These are phyloP conservation scores for Brassica cretica DNA, from an alignment of 345 rosid species.

Conservation along the genomic window DNA sequence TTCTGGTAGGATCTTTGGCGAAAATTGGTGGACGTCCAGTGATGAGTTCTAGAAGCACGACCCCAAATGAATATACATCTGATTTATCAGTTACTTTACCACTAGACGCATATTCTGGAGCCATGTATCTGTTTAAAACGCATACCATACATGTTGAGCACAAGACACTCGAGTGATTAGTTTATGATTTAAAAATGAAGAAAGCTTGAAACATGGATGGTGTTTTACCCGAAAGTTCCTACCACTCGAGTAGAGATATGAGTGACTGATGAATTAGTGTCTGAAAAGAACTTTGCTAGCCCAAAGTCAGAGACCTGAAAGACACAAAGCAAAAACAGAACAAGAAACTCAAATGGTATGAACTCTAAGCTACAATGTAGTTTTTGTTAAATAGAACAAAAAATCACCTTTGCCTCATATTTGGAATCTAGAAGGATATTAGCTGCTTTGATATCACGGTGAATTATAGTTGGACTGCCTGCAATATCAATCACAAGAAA, in stretches of 20 bases:
- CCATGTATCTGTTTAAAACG: conserved; percentile 57
- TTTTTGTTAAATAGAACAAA: not conserved
- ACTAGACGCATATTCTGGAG: conserved; percentile 84
- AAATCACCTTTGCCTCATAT: conserved; percentile 73
- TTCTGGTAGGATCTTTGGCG: conserved; percentile 43
- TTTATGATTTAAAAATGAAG: not conserved
- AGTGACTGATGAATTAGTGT: conserved; percentile 46
- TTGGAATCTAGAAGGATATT: conserved; percentile 76
- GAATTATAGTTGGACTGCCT: conserved; percentile 86
- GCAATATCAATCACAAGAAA: conserved; percentile 15
- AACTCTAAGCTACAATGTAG: not conserved
- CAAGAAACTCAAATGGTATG: not conserved
- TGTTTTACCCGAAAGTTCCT: conserved; percentile 78
- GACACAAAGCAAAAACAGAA: not conserved
- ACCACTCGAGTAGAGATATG: conserved; percentile 80
- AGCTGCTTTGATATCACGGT: conserved; percentile 83
- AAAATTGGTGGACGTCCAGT: conserved; percentile 65
- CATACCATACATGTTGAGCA: not conserved
- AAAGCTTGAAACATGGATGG: conserved; percentile 6
- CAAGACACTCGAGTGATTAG: not conserved
- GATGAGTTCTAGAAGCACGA: conserved; percentile 76
- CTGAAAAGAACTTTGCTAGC: conserved; percentile 62
- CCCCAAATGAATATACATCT: conserved; percentile 76
- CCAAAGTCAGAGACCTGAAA: conserved; percentile 88
- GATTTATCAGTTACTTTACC: conserved; percentile 79